A percentile compares a stretch with the other conserved stretches of the same genome.
These are phyloP conservation scores for Phaeoacremonium minimum DNA, from an alignment of 2,329 filamentous ascomycete species.

Conservation along the genomic window DNA sequence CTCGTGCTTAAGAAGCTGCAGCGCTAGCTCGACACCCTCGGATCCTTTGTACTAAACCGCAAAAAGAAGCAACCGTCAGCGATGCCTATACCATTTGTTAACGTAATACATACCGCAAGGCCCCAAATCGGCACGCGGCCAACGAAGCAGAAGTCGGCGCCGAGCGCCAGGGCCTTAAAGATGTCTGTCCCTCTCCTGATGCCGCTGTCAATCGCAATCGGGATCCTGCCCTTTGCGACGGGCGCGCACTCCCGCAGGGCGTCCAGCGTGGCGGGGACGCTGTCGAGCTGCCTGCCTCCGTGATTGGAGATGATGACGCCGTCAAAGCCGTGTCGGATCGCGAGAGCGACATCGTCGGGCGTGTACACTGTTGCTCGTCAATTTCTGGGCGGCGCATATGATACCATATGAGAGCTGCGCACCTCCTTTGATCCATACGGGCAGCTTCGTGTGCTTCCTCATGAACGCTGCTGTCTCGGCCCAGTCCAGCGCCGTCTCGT, in stretches of 20 bases:
- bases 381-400: no score
- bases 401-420: no score
- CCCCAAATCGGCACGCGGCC: constrained; percentile 44
- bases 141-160: constrained; percentile 44
- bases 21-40: constrained; percentile 1
- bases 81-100: no score
- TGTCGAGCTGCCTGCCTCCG: constrained; percentile 41
- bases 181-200: constrained; percentile 50
- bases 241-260: constrained; percentile 35
- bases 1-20: constrained; percentile 2
- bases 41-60: constrained; percentile 2
- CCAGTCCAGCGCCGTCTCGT: constrained; percentile 39
- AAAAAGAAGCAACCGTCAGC: no score
- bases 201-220: constrained; percentile 50
- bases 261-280: constrained; percentile 39
- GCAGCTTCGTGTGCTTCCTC: constrained; percentile 37
- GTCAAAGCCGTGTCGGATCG: constrained; percentile 19
- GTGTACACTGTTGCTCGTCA: constrained; percentile 20
- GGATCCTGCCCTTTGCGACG: constrained; percentile 41
- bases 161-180: constrained; percentile 49
- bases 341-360: constrained; percentile 33
- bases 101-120: constrained; percentile 20
- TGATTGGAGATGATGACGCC: constrained; percentile 54
- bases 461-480: constrained; percentile 44
- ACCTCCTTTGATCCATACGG: constrained; percentile 41